phyloP scores from a whole-genome alignment of 768 basidiomycete genomes.

The Hysterangium stoloniferum region DNA sequence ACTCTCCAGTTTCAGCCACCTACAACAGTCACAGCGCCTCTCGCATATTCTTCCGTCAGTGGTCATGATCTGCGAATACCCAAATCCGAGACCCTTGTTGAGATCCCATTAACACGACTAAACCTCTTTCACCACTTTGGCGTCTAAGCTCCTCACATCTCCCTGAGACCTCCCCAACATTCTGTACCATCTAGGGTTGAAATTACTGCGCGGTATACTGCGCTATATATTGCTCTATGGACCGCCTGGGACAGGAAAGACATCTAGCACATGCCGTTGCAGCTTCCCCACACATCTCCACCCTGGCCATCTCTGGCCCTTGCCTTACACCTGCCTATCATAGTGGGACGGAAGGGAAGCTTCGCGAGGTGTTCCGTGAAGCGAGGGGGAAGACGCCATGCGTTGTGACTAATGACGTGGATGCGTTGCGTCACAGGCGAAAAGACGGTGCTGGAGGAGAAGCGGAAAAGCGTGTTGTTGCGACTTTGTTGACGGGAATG shows the following conservation, averaged over 20 bases:
- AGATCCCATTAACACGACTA: slow-evolving; percentile 79
- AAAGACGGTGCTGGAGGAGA: slow-evolving; percentile 90
- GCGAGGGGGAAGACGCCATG: slow-evolving; percentile 79
- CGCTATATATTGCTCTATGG: too few relatives aligned
- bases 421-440: slow-evolving; percentile 84
- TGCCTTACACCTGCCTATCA: slow-evolving; percentile 94
- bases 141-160: too few relatives aligned
- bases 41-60: slow-evolving; percentile 76
- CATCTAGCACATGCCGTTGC: slow-evolving; percentile 94
- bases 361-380: slow-evolving; percentile 84
- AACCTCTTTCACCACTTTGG: slow-evolving; percentile 75
- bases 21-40: slow-evolving; percentile 15
- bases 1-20: slow-evolving; percentile 37
- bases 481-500: slow-evolving; percentile 87
- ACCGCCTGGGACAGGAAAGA: slow-evolving; percentile 97
- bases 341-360: slow-evolving; percentile 88
- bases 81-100: slow-evolving; percentile 77
- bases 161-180: background rate
- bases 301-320: slow-evolving; percentile 93
- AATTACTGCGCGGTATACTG: slow-evolving; percentile 91
- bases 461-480: slow-evolving; percentile 93
- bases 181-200: slow-evolving; percentile 48
- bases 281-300: slow-evolving; percentile 72
- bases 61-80: slow-evolving; percentile 83
- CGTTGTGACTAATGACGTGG: slow-evolving; percentile 91